phyloP scores from a whole-genome alignment of 2,329 filamentous ascomycete genomes.

The Sphaerulina vaccinii region DNA sequence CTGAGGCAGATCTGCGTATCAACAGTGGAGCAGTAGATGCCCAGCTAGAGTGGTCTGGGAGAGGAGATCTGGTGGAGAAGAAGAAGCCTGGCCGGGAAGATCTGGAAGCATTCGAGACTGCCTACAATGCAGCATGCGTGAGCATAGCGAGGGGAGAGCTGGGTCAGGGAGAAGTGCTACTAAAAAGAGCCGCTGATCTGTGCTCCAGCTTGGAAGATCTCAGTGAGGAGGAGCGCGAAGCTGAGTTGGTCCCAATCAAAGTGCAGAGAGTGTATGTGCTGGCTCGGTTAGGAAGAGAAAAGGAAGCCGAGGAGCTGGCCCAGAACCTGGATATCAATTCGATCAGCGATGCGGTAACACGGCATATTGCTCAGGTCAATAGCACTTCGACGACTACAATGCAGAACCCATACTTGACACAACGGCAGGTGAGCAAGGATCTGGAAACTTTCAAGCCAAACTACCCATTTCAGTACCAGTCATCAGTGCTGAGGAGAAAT shows the following conservation, averaged over 20 bases:
- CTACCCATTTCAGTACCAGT: constrained; percentile 71
- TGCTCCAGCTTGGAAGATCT: constrained; percentile 74
- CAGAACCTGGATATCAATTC: constrained; percentile 62
- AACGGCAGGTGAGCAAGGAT: constrained; percentile 60
- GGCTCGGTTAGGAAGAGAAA: constrained; percentile 62
- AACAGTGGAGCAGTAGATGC: constrained; percentile 71
- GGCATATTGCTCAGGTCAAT: constrained; percentile 68
- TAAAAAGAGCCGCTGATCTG: constrained; percentile 69
- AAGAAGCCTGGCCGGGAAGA: constrained; percentile 61
- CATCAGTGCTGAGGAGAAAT: constrained; percentile 61
- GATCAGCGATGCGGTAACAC: constrained; percentile 66
- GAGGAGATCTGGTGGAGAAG: constrained; percentile 51
- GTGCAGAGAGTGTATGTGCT: constrained; percentile 75
- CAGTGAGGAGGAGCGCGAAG: constrained; percentile 69
- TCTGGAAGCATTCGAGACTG: constrained; percentile 74
- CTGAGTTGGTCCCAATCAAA: constrained; percentile 71
- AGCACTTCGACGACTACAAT: constrained; percentile 49
- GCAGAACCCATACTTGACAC: constrained; percentile 66
- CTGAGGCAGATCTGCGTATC: constrained; percentile 73
- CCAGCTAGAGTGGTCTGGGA: constrained; percentile 69
- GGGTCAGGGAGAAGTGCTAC: constrained; percentile 61
- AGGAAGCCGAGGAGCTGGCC: constrained; percentile 64
- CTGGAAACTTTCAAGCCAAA: constrained; percentile 57
- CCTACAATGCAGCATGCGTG: constrained; percentile 75
- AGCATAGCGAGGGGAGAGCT: constrained; percentile 69